Conservation (phyloP, 495 filamentous ascomycete genomes). For the Opeltia flavorubescens region DNA sequence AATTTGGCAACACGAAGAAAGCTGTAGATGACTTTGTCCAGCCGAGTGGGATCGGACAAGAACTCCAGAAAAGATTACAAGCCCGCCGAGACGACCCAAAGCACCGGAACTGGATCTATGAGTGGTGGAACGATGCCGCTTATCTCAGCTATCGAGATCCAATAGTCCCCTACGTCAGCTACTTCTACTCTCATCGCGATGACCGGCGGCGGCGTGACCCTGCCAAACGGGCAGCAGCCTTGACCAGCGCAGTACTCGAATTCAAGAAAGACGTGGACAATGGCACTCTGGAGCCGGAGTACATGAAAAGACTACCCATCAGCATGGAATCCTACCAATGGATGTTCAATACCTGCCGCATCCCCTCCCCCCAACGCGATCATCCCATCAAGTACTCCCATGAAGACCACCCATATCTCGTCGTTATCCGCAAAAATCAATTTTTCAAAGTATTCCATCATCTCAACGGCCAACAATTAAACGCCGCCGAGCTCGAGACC, state of each 20-base stretch:
- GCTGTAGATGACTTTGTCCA: conserved; percentile 73
- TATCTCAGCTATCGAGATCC: conserved; percentile 92
- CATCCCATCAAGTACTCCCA: conserved; percentile 69
- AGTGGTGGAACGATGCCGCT: conserved; percentile 95
- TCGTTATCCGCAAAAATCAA: conserved; percentile 87
- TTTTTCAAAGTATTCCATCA: conserved; percentile 80
- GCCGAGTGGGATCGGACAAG: conserved; percentile 67
- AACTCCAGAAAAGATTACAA: conserved; percentile 76
- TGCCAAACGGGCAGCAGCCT: conserved; percentile 80
- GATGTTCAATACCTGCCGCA: conserved; percentile 94
- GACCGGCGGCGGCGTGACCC: conserved; percentile 80
- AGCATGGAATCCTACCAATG: conserved; percentile 96
- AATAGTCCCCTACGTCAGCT: conserved; percentile 94
- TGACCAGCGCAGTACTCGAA: conserved; percentile 70
- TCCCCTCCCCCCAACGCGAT: conserved; percentile 72
- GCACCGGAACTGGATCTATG: conserved; percentile 82
- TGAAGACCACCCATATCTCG: conserved; percentile 65
- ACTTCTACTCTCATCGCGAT: conserved; percentile 97
- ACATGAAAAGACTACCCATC: conserved; percentile 89
- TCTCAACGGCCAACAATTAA: conserved; percentile 67
- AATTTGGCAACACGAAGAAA: conserved; percentile 64
- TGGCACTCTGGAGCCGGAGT: conserved; percentile 83
- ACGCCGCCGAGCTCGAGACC: conserved; percentile 70
- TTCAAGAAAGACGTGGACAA: conserved; percentile 88
- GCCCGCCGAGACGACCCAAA: conserved; percentile 73